These are phyloP conservation scores for Globisporangium iwayamae DNA, from an alignment of 352 stramenopile species.

Conservation along the genomic window DNA sequence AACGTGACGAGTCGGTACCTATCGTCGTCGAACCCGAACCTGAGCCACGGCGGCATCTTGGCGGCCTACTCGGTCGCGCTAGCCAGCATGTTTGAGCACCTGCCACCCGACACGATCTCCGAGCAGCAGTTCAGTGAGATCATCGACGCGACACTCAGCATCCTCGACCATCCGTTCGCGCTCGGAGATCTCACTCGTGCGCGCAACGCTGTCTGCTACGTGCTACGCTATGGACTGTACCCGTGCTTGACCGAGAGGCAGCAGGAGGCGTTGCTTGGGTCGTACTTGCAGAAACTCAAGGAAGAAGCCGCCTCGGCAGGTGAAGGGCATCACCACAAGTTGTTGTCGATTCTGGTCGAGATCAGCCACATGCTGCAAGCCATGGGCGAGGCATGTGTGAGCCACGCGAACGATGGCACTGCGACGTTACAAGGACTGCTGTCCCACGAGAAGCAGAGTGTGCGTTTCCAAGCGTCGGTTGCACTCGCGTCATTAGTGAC, in stretches of 20 bases:
- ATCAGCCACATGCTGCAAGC: slow-evolving; percentile 66
- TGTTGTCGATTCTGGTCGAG: slow-evolving; percentile 55
- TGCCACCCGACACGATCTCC: slow-evolving; percentile 56
- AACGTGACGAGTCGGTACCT: slow-evolving; percentile 62
- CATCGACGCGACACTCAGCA: slow-evolving; percentile 52
- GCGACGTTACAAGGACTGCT: slow-evolving; percentile 39
- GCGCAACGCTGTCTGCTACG: slow-evolving; percentile 74
- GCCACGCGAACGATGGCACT: slow-evolving; percentile 36
- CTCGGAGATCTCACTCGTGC: slow-evolving; percentile 72
- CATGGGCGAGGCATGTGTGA: slow-evolving; percentile 57
- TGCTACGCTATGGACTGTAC: slow-evolving; percentile 64
- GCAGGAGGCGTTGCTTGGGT: slow-evolving; percentile 55
- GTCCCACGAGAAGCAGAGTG: slow-evolving; percentile 69
- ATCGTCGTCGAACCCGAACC: slow-evolving; percentile 33
- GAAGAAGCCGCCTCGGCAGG: slow-evolving; percentile 28
- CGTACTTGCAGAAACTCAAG: slow-evolving; percentile 52
- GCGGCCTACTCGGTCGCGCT: slow-evolving; percentile 69
- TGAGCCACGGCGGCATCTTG: slow-evolving; percentile 66
- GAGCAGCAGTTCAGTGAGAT: slow-evolving; percentile 69
- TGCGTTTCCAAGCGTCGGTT: slow-evolving; percentile 66
- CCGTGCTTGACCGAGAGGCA: slow-evolving; percentile 62
- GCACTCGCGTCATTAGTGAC: slow-evolving; percentile 60
- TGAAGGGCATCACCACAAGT: slow-evolving; percentile 63
- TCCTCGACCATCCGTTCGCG: slow-evolving; percentile 72
- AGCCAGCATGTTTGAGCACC: slow-evolving; percentile 70